Conservation (phyloP, 768 basidiomycete species). For the Panaeolus cyanescens region DNA sequence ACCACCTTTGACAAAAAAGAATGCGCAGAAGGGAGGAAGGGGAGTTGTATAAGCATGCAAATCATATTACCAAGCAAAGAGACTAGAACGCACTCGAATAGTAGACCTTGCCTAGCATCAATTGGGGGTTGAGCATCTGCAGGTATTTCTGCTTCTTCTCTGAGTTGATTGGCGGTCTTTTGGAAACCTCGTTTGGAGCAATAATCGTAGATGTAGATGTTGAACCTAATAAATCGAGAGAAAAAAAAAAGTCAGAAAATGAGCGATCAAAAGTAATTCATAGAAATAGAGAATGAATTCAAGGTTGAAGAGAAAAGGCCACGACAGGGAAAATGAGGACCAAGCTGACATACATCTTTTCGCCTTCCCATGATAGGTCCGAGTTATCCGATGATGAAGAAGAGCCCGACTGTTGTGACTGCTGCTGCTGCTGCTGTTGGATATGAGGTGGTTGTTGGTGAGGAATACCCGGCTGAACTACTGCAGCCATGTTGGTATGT, state of each 20-base stretch:
- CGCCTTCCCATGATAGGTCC: conserved; percentile 75
- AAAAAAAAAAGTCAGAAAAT: conserved; percentile 2
- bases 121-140: conserved; percentile 71
- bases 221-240: conserved; percentile 70
- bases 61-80: conserved; percentile 11
- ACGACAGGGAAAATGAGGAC: conserved; percentile 12
- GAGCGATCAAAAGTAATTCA: conserved; percentile 4
- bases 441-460: conserved; percentile 16
- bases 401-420: conserved; percentile 21
- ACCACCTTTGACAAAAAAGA: conserved; percentile 58
- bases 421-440: conserved; percentile 18
- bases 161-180: conserved; percentile 71
- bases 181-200: conserved; percentile 77
- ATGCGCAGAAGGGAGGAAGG: conserved; percentile 7
- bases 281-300: background rate
- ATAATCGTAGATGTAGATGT: conserved; percentile 88
- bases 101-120: conserved; percentile 78
- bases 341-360: conserved; percentile 74
- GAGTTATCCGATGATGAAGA: conserved; percentile 18
- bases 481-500: conserved; percentile 27
- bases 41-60: conserved; percentile 11
- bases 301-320: conserved; percentile 7
- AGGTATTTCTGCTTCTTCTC: conserved; percentile 66
- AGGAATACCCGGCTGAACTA: conserved; percentile 15
- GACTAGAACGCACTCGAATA: conserved; percentile 68